Conservation (phyloP, 2,329 filamentous ascomycete genomes). For the Colletotrichum aenigma region DNA sequence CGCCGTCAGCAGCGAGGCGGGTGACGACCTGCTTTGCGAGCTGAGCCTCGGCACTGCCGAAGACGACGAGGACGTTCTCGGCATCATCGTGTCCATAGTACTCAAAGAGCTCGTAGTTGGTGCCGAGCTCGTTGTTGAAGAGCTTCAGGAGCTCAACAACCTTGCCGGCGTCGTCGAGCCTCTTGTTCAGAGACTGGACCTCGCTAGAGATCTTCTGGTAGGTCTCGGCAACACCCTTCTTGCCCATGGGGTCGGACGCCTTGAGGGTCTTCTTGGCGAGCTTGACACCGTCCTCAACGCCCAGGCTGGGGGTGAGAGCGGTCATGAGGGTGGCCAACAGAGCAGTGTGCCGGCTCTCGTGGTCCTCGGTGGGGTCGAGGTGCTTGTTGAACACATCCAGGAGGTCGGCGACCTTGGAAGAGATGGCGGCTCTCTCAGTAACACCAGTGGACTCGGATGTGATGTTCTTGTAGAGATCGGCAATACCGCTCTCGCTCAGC, state of each 20-base stretch:
- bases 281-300: constrained; percentile 86
- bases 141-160: constrained; percentile 70
- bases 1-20: constrained; percentile 73
- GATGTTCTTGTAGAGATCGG: constrained; percentile 71
- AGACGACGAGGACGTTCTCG: constrained; percentile 85
- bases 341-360: constrained; percentile 95
- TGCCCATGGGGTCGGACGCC: constrained; percentile 79
- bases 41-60: constrained; percentile 90
- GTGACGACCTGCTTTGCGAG: constrained; percentile 81
- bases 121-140: constrained; percentile 91
- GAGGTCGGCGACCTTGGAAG: constrained; percentile 73
- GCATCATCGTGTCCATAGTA: constrained; percentile 85
- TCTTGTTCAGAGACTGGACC: constrained; percentile 67
- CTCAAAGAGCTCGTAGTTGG: constrained; percentile 91
- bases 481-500: constrained; percentile 73
- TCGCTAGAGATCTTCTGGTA: constrained; percentile 71
- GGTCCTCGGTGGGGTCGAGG: constrained; percentile 88
- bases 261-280: constrained; percentile 83
- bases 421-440: constrained; percentile 73
- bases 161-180: constrained; percentile 75
- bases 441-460: constrained; percentile 64
- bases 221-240: constrained; percentile 69
- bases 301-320: constrained; percentile 77
- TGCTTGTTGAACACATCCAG: constrained; percentile 83
- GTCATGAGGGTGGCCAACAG: constrained; percentile 83